Evolutionary conservation across 768 basidiomycete genomes (phyloP).

Genomic region (Asterophora lycoperdoides): DNA sequence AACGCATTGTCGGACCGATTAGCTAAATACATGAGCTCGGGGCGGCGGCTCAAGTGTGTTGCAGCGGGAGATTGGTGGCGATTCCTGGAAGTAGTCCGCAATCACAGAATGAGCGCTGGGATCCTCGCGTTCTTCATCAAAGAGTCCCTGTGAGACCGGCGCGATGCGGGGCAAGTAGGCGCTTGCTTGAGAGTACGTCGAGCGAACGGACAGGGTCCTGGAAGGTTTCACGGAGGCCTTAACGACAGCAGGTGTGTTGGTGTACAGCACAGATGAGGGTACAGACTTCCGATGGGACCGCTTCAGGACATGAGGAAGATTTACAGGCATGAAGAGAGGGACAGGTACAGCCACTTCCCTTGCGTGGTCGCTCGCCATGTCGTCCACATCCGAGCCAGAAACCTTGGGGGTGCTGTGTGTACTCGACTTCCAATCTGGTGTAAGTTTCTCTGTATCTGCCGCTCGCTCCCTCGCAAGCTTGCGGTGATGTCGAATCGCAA

Average conservation of each 20-base stretch:
- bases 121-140: constrained; percentile 2
- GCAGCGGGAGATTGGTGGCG: constrained; percentile 1
- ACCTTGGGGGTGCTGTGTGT: constrained; percentile 17
- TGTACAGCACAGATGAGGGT: constrained; percentile 9
- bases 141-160: not conserved
- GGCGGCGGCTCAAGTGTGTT: not conserved
- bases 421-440: constrained; percentile 14
- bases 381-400: not conserved
- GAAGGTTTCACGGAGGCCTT: constrained; percentile 4
- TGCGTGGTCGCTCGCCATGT: too few relatives aligned
- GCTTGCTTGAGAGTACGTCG: not conserved
- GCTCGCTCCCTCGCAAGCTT: constrained; percentile 19
- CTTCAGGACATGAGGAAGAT: constrained; percentile 3
- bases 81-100: constrained; percentile 6
- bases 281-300: constrained; percentile 7
- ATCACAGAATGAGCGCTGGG: constrained; percentile 6
- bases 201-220: constrained; percentile 7
- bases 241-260: not conserved
- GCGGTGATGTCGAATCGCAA: constrained; percentile 26
- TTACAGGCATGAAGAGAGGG: constrained; percentile 19
- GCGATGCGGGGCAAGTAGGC: not conserved
- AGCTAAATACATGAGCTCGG: not conserved
- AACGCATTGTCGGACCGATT: too few relatives aligned
- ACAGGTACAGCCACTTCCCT: constrained; percentile 8
- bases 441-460: constrained; percentile 17